phyloP scores from a whole-genome alignment of 768 basidiomycete genomes.

The Tremella fuciformis region DNA sequence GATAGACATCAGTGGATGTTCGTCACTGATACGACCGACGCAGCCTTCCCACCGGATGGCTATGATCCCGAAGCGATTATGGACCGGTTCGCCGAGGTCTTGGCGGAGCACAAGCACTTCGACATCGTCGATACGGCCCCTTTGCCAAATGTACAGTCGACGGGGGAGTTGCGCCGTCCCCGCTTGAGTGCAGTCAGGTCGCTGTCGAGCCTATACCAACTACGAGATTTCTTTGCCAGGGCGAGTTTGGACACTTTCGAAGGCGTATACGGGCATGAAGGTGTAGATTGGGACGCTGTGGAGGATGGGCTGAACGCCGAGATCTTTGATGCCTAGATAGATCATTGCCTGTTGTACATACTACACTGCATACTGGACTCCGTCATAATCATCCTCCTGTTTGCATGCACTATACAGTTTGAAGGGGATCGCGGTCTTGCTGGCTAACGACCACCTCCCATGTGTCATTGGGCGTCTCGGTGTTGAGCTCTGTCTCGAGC shows the following conservation, averaged over 20 bases:
- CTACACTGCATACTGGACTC: neutral
- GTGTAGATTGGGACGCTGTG: slow-evolving; percentile 82
- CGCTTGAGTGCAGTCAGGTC: slow-evolving; percentile 66
- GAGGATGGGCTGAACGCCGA: slow-evolving; percentile 77
- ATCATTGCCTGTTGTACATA: slow-evolving; percentile 1
- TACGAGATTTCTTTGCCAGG: slow-evolving; percentile 85
- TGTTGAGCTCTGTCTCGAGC: slow-evolving; percentile 59
- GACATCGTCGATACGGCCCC: neutral
- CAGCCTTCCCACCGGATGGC: slow-evolving; percentile 83
- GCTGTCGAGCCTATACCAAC: slow-evolving; percentile 77
- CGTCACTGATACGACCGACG: slow-evolving; percentile 94
- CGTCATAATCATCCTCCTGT: neutral
- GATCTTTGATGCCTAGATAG: slow-evolving; percentile 67
- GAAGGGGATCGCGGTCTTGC: slow-evolving; percentile 70
- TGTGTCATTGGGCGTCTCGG: slow-evolving; percentile 31
- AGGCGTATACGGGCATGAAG: slow-evolving; percentile 70
- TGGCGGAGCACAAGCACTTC: slow-evolving; percentile 54
- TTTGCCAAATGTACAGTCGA: neutral
- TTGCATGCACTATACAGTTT: slow-evolving; percentile 5
- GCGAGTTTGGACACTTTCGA: slow-evolving; percentile 88
- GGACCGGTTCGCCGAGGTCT: slow-evolving; percentile 82
- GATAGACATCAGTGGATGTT: slow-evolving; percentile 92
- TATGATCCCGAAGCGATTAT: slow-evolving; percentile 74
- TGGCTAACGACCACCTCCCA: slow-evolving; percentile 69
- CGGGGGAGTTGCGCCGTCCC: slow-evolving; percentile 63